A percentile compares a stretch with the other conserved stretches of the same genome.
These are phyloP conservation scores for Fomitopsis serialis DNA, from an alignment of 768 basidiomycete species.

Conservation along the genomic window DNA sequence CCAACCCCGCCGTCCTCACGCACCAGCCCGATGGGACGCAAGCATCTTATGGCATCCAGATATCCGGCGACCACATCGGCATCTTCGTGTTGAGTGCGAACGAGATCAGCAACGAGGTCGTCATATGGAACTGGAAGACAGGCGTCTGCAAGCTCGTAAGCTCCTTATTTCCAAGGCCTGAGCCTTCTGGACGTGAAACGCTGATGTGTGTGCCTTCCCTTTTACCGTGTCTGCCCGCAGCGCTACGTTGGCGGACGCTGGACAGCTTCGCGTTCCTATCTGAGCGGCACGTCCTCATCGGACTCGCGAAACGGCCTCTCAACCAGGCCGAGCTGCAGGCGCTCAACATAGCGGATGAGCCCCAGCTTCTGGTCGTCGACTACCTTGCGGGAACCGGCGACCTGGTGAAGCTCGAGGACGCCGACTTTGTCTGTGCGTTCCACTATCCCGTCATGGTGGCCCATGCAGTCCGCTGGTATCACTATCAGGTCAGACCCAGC, in stretches of 20 bases:
- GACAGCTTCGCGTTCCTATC: constrained; percentile 23
- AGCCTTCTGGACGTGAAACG: background rate
- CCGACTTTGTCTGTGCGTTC: constrained; percentile 34
- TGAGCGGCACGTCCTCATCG: constrained; percentile 19
- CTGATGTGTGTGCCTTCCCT: background rate
- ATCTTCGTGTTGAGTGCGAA: constrained; percentile 38
- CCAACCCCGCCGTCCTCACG: constrained; percentile 25
- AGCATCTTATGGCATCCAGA: constrained; percentile 44
- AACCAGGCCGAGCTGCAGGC: background rate
- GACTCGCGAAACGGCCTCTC: background rate
- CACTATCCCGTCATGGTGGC: constrained; percentile 33
- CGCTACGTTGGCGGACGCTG: constrained; percentile 8
- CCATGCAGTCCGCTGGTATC: constrained; percentile 26
- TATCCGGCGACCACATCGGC: constrained; percentile 46
- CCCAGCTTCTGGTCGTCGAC: constrained; percentile 35
- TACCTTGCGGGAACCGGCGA: constrained; percentile 32
- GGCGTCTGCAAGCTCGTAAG: constrained; percentile 43
- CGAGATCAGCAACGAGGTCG: constrained; percentile 36
- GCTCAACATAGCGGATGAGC: constrained; percentile 6
- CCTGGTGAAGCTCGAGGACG: constrained; percentile 23
- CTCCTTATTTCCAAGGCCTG: background rate
- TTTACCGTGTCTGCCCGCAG: constrained; percentile 6
- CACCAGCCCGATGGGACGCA: constrained; percentile 2
- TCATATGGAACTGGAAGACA: constrained; percentile 67
- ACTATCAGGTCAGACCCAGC: constrained; percentile 51